phyloP scores from a whole-genome alignment of 495 filamentous ascomycete genomes.

The Penicillium canariense region DNA sequence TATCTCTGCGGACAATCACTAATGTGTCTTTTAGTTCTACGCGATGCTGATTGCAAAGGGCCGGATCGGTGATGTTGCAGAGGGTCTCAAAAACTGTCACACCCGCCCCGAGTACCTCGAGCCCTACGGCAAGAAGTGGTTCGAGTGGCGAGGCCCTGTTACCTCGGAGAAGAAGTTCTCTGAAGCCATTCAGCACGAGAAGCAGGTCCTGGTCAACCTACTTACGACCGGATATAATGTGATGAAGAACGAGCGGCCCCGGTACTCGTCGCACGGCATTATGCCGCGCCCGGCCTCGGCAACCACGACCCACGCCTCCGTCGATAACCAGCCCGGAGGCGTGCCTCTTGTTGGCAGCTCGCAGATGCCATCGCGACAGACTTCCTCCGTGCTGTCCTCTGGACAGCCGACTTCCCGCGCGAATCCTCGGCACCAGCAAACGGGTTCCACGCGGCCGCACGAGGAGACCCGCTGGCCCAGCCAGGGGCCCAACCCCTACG shows the following conservation, averaged over 20 bases:
- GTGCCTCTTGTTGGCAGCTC: background rate
- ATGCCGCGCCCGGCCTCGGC: background rate
- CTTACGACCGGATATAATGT: conserved; percentile 6
- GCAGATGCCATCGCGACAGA: too few species aligned
- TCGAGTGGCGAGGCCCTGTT: background rate
- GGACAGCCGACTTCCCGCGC: background rate
- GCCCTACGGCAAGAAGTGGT: conserved; percentile 7
- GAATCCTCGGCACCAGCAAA: background rate
- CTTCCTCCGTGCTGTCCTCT: too few species aligned
- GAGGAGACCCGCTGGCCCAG: background rate
- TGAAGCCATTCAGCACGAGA: conserved; percentile 9
- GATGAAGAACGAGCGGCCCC: background rate
- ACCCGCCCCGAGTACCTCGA: background rate
- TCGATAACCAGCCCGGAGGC: background rate
- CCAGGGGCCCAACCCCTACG: background rate
- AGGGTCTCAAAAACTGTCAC: conserved; percentile 1
- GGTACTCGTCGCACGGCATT: background rate
- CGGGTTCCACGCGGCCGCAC: background rate
- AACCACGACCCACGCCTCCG: too few species aligned
- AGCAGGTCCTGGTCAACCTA: conserved; percentile 1
- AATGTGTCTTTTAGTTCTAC: conserved; percentile 8
- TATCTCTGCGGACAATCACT: background rate
- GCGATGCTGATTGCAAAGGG: conserved; percentile 3
- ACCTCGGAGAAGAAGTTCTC: background rate
- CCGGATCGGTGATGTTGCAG: background rate